Percentiles rank a stretch among this genome's conserved stretches.
Conservation (phyloP, 371 early-diverging fungal species). For the Mucor lusitanicus region DNA sequence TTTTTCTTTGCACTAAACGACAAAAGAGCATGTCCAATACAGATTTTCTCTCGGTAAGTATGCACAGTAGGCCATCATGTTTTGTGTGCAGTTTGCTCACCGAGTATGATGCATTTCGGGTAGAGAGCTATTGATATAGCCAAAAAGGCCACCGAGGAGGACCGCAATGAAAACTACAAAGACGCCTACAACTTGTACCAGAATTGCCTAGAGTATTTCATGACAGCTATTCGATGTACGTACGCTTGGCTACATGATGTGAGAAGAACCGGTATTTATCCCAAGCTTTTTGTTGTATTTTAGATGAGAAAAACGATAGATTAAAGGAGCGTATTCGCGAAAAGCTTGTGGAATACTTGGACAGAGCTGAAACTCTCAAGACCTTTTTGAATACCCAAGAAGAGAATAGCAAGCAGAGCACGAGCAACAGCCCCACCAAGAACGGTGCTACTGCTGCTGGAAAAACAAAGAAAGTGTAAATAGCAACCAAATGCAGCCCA, state of each 20-base stretch:
- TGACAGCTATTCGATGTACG: conserved; percentile 92
- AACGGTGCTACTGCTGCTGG: conserved; percentile 56
- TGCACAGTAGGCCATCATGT: not conserved
- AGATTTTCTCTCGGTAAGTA: conserved; percentile 41
- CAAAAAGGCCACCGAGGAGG: conserved; percentile 94
- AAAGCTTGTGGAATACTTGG: conserved; percentile 89
- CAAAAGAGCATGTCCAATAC: conserved; percentile 31
- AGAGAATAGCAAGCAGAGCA: conserved; percentile 64
- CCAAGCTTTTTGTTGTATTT: not conserved
- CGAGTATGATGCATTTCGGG: not conserved
- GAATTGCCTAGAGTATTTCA: conserved; percentile 89
- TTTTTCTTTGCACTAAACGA: not conserved
- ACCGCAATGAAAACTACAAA: conserved; percentile 86
- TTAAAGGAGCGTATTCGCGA: conserved; percentile 84
- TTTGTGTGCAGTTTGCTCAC: not conserved
- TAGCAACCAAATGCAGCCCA: not conserved
- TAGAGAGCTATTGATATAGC: conserved; percentile 88
- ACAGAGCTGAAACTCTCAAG: conserved; percentile 92
- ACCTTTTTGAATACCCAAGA: conserved; percentile 69
- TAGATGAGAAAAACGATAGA: conserved; percentile 92
- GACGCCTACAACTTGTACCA: conserved; percentile 90
- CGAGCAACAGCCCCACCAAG: conserved; percentile 46
- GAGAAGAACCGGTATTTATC: not conserved
- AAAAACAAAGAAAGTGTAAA: conserved; percentile 46
- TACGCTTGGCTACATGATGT: not conserved